These are phyloP conservation scores for Tremellales sp. DNA, from an alignment of 1,284 basidiomycete species.

Conservation along the genomic window DNA sequence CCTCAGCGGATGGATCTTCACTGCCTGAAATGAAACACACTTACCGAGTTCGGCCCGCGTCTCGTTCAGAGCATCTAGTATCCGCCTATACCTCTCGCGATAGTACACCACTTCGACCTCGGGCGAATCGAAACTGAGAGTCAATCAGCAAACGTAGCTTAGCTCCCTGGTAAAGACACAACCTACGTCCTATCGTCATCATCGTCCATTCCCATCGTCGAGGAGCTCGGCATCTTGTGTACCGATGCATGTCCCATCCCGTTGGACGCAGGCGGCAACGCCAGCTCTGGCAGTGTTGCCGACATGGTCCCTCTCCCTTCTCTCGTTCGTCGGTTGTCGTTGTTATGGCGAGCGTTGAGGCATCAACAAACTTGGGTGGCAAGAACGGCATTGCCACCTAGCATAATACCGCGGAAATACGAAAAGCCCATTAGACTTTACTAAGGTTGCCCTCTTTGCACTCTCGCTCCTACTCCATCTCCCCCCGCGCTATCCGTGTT, in stretches of 20 bases:
- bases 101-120: slow-evolving; percentile 58
- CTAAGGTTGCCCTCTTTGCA: background rate
- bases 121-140: slow-evolving; percentile 42
- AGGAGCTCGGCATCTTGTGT: slow-evolving; percentile 32
- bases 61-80: slow-evolving; percentile 76
- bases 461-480: slow-evolving; percentile 1
- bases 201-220: slow-evolving; percentile 27
- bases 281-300: slow-evolving; percentile 9
- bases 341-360: slow-evolving; percentile 1
- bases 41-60: slow-evolving; percentile 69
- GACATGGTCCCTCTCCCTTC: slow-evolving; percentile 9
- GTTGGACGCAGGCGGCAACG: slow-evolving; percentile 6
- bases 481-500: background rate
- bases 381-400: slow-evolving; percentile 6
- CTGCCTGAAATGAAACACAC: slow-evolving; percentile 6
- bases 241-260: slow-evolving; percentile 7
- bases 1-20: background rate
- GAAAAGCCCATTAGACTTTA: background rate
- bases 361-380: slow-evolving; percentile 6
- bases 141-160: background rate
- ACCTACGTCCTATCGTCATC: slow-evolving; percentile 36
- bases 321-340: background rate
- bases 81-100: slow-evolving; percentile 78
- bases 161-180: background rate
- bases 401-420: slow-evolving; percentile 8